Evolutionary conservation across 2,329 filamentous ascomycete species (phyloP).

Genomic region (Zymoseptoria crescenta): DNA sequence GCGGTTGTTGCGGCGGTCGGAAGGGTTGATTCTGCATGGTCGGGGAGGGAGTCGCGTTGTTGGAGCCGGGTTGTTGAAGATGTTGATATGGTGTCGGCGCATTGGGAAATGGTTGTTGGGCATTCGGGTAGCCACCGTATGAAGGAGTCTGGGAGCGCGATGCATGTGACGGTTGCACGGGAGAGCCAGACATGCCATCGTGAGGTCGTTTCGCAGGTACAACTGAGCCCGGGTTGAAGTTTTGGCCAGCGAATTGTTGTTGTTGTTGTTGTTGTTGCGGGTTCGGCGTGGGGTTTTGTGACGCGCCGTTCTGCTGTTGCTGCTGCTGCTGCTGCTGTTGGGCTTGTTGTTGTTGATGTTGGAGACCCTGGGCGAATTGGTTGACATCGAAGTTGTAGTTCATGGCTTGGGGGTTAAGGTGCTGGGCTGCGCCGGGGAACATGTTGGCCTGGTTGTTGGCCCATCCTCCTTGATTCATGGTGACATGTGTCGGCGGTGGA

Average conservation of each 20-base stretch:
- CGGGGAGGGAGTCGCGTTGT: conserved; percentile 83
- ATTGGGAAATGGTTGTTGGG: conserved; percentile 48
- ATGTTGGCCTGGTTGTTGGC: conserved; percentile 15
- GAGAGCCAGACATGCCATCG: conserved; percentile 77
- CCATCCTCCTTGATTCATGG: conserved; percentile 20
- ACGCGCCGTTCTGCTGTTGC: conserved; percentile 72
- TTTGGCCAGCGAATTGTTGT: conserved; percentile 61
- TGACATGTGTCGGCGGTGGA: conserved; percentile 5
- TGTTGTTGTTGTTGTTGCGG: conserved; percentile 31
- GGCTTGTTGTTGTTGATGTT: conserved; percentile 37
- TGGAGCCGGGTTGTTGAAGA: conserved; percentile 63
- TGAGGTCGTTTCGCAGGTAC: conserved; percentile 88
- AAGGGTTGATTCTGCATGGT: conserved; percentile 78
- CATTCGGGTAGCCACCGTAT: conserved; percentile 55
- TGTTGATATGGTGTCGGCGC: conserved; percentile 69
- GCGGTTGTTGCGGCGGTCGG: conserved; percentile 45
- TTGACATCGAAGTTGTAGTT: conserved; percentile 7
- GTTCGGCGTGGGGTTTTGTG: conserved; percentile 59
- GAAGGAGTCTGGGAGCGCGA: conserved; percentile 84
- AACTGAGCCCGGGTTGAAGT: conserved; percentile 76
- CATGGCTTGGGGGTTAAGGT: conserved; percentile 13
- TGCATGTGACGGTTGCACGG: conserved; percentile 64
- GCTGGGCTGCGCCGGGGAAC: conserved; percentile 13
- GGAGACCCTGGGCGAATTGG: conserved; percentile 11
- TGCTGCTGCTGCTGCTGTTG: conserved; percentile 23